Conservation (phyloP, 2,329 filamentous ascomycete species). For the Fusarium sp. region DNA sequence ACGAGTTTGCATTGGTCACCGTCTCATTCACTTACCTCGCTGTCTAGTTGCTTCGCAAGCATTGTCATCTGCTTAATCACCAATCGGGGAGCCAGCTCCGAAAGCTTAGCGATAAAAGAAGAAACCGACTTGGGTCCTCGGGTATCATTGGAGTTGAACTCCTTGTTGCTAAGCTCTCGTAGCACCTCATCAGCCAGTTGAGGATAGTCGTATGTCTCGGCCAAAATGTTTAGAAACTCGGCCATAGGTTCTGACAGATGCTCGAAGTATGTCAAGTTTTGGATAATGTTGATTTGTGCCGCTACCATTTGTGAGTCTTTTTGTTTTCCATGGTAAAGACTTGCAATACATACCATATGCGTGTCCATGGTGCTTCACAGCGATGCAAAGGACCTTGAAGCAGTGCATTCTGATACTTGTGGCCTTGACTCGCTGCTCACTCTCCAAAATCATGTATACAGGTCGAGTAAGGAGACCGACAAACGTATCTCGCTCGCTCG, state of each 20-base stretch:
- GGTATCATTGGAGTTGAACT: constrained; percentile 96
- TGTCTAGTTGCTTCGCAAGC: constrained; percentile 93
- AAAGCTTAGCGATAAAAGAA: constrained; percentile 90
- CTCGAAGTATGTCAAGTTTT: constrained; percentile 98
- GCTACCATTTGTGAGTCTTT: constrained; percentile 62
- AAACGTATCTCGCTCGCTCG: constrained; percentile 95
- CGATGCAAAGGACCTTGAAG: constrained; percentile 96
- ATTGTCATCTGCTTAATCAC: constrained; percentile 99
- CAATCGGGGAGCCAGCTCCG: constrained; percentile 87
- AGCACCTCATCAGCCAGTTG: constrained; percentile 94
- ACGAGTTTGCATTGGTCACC: not conserved
- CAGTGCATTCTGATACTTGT: constrained; percentile 93
- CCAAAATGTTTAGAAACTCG: constrained; percentile 94
- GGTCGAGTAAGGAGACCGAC: constrained; percentile 91
- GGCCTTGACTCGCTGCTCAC: constrained; percentile 89
- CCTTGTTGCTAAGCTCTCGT: constrained; percentile 94
- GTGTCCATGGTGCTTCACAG: constrained; percentile 97
- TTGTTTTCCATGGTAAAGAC: not conserved
- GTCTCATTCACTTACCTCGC: constrained; percentile 70
- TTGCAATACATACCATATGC: constrained; percentile 76
- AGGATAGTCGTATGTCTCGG: constrained; percentile 97
- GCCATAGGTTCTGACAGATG: constrained; percentile 99
- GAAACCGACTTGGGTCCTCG: constrained; percentile 97
- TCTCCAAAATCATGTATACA: constrained; percentile 93
- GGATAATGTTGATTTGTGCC: constrained; percentile 96